Evolutionary conservation across 257 asterid genomes (phyloP).

Genomic region (Solanum tarapatanum): DNA sequence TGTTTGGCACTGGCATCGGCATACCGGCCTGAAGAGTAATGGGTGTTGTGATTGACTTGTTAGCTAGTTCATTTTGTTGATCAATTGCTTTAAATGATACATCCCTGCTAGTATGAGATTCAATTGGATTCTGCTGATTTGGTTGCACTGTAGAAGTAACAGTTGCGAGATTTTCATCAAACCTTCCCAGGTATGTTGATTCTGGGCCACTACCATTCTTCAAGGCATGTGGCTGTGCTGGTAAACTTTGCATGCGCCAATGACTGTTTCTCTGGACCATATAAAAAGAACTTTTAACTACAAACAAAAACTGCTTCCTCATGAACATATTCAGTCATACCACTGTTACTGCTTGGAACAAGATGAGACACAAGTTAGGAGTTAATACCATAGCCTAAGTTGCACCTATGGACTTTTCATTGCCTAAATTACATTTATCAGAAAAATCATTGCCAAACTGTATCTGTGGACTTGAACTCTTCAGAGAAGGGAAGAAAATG

Average conservation of each 20-base stretch:
- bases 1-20: constrained; percentile 16
- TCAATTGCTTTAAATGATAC: constrained; percentile 33
- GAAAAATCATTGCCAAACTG: neutral
- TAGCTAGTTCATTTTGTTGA: constrained; percentile 36
- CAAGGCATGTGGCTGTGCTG: constrained; percentile 38
- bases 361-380: neutral
- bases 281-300: constrained; percentile 2
- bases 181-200: constrained; percentile 35
- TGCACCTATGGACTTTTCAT: neutral
- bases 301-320: neutral
- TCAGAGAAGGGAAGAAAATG: neutral
- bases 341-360: neutral
- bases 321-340: neutral
- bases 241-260: constrained; percentile 60
- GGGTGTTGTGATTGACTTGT: constrained; percentile 32
- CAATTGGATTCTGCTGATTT: constrained; percentile 43
- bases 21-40: constrained; percentile 26
- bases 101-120: constrained; percentile 42
- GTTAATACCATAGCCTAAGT: neutral
- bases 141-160: constrained; percentile 37
- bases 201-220: constrained; percentile 43
- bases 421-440: neutral
- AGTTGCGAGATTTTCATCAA: constrained; percentile 39
- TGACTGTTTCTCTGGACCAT: constrained; percentile 75
- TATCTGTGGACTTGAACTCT: neutral